phyloP scores from a whole-genome alignment of 352 stramenopile species.

The Globisporangium emineosum region DNA sequence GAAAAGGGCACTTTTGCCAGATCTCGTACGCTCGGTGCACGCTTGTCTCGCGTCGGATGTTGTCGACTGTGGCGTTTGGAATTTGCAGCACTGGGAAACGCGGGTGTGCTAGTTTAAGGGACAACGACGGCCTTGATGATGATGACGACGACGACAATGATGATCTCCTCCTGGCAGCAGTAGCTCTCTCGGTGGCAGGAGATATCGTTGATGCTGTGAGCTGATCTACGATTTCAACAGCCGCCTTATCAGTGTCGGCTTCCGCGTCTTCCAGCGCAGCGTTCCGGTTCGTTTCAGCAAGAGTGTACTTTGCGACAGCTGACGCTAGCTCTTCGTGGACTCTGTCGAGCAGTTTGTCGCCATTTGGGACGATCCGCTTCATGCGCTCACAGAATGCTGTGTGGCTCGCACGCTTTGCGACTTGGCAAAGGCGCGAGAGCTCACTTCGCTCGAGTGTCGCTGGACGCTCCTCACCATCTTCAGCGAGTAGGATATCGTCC shows the following conservation, averaged over 20 bases:
- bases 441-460: neutral
- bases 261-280: neutral
- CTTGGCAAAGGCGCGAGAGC: conserved; percentile 1
- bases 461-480: neutral
- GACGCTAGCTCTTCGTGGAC: neutral
- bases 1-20: neutral
- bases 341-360: neutral
- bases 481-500: neutral
- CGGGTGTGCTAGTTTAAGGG: neutral
- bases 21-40: conserved; percentile 5
- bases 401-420: neutral
- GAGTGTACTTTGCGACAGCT: neutral
- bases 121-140: neutral
- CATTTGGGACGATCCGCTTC: neutral
- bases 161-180: neutral
- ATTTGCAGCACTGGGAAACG: conserved; percentile 1
- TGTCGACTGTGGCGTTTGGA: neutral
- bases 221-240: neutral
- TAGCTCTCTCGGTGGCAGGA: neutral
- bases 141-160: neutral
- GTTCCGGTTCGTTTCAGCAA: neutral
- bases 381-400: neutral
- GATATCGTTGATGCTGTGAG: neutral
- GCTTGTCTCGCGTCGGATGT: neutral
- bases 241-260: neutral